phyloP scores from a whole-genome alignment of 176 grass and related monocot species.

The Carex cristatella region DNA sequence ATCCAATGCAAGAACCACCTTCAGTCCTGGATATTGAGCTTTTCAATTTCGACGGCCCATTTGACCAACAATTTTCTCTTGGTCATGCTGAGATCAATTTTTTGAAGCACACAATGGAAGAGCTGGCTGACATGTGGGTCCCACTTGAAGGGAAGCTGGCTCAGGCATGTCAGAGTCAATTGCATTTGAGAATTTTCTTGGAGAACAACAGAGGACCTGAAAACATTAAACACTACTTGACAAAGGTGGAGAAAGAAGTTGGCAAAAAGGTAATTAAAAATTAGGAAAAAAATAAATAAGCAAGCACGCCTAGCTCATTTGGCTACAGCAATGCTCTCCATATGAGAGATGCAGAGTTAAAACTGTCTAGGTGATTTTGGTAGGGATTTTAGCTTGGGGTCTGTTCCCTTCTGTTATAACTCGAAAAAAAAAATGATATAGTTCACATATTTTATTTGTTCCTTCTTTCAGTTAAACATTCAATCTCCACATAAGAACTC shows the following conservation, averaged over 20 bases:
- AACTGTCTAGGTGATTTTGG: neutral
- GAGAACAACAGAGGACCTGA: slow-evolving; percentile 68
- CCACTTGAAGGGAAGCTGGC: slow-evolving; percentile 65
- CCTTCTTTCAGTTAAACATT: slow-evolving; percentile 49
- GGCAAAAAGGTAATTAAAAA: slow-evolving; percentile 69
- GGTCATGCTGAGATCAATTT: slow-evolving; percentile 88
- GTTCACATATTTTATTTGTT: neutral
- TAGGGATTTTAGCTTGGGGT: neutral
- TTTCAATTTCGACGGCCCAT: slow-evolving; percentile 83
- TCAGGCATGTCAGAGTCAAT: slow-evolving; percentile 47
- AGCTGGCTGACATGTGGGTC: slow-evolving; percentile 77
- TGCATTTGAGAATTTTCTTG: slow-evolving; percentile 86
- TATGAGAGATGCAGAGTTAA: neutral
- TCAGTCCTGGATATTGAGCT: slow-evolving; percentile 66
- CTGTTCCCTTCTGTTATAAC: slow-evolving; percentile 10
- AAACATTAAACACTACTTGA: slow-evolving; percentile 60
- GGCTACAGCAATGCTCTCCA: neutral
- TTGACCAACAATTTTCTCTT: slow-evolving; percentile 51
- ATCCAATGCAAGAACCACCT: slow-evolving; percentile 83
- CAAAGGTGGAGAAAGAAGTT: slow-evolving; percentile 90
- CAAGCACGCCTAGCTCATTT: neutral
- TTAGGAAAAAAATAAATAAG: neutral
- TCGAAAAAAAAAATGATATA: neutral
- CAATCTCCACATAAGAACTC: slow-evolving; percentile 70
- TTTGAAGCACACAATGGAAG: slow-evolving; percentile 49